Percentiles rank a stretch among this genome's conserved stretches.
Conservation (phyloP, 1,284 basidiomycete genomes). For the Porogramme epimiltina region DNA sequence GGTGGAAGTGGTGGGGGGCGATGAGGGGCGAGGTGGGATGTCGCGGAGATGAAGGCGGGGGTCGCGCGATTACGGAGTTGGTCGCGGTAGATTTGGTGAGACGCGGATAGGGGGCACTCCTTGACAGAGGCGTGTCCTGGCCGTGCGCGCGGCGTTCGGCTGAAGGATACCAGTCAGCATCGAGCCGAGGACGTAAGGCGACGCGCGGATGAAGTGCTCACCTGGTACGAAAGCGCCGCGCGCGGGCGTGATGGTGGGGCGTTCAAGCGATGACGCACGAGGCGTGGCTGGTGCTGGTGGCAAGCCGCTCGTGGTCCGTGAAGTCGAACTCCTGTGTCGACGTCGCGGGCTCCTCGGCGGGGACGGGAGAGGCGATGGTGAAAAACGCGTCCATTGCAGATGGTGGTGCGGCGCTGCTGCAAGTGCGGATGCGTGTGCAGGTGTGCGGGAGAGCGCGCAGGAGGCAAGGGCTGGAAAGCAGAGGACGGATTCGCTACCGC, state of each 20-base stretch:
- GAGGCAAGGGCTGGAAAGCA: constrained; percentile 2
- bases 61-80: constrained; percentile 15
- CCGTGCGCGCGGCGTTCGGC: too few species aligned
- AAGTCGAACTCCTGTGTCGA: constrained; percentile 11
- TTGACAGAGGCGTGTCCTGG: not conserved
- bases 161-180: not conserved
- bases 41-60: constrained; percentile 1
- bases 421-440: too few species aligned
- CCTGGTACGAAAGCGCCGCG: constrained; percentile 1
- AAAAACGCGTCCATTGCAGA: constrained; percentile 22
- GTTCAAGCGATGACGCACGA: constrained; percentile 17
- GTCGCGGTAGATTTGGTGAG: constrained; percentile 11
- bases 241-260: not conserved
- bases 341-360: constrained; percentile 13
- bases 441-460: constrained; percentile 6
- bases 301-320: constrained; percentile 14
- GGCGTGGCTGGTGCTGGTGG: not conserved
- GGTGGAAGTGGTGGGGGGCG: not conserved
- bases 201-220: not conserved
- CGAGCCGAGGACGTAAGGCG: too few species aligned
- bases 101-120: constrained; percentile 1
- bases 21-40: not conserved
- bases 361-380: constrained; percentile 20
- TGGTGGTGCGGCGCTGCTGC: not conserved
- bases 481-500: constrained; percentile 11